A percentile compares a stretch with the other conserved stretches of the same genome.
These are phyloP conservation scores for Bruguiera sexangula DNA, from an alignment of 345 rosid species.

Conservation along the genomic window DNA sequence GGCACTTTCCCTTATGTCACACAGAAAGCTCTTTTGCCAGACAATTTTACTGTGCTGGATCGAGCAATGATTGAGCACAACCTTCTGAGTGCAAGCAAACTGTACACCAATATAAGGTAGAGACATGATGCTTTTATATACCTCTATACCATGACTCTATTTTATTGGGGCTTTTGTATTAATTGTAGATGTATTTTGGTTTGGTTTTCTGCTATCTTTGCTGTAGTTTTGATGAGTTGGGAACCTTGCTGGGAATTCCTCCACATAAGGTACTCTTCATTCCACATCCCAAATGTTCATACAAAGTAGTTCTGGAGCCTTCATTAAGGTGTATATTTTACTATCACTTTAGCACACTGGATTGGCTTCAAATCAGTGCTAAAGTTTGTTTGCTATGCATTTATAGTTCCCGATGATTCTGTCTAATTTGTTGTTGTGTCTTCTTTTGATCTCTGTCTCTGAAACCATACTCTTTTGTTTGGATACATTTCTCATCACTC, in stretches of 20 bases:
- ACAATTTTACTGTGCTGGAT: slow-evolving; percentile 90
- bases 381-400: neutral
- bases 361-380: neutral
- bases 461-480: neutral
- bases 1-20: slow-evolving; percentile 16
- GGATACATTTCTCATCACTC: neutral
- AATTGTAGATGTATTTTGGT: neutral
- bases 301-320: neutral
- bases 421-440: neutral
- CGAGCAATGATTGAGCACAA: slow-evolving; percentile 99
- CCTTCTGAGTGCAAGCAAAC: slow-evolving; percentile 94
- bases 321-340: neutral
- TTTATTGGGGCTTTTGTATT: neutral
- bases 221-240: slow-evolving; percentile 85
- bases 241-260: slow-evolving; percentile 90
- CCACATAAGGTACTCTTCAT: slow-evolving; percentile 62
- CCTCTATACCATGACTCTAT: slow-evolving; percentile 1
- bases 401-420: neutral
- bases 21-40: slow-evolving; percentile 93
- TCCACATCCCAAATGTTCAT: neutral
- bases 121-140: slow-evolving; percentile 8
- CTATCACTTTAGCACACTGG: neutral
- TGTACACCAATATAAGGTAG: slow-evolving; percentile 92
- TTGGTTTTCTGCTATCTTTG: slow-evolving; percentile 10
- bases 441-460: neutral